Evolutionary conservation across 2,329 filamentous ascomycete genomes (phyloP).

Genomic region (Hymenoscyphus scutula): DNA sequence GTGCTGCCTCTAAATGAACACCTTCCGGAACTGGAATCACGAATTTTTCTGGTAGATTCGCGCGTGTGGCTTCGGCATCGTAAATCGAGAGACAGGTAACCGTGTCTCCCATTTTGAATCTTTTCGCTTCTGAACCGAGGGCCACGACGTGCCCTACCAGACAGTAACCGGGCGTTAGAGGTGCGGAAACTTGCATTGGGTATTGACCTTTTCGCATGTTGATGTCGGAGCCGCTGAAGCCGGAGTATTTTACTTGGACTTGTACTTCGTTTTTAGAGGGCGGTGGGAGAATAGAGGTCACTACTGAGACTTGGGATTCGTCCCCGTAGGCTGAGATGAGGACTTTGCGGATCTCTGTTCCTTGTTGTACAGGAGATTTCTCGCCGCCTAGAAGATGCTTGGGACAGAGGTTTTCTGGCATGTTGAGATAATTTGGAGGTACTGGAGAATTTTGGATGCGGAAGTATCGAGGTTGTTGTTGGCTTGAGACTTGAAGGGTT

Average conservation of each 20-base stretch:
- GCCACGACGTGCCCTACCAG: conserved; percentile 7
- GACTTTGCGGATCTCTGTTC: conserved; percentile 11
- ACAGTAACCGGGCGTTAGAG: conserved; percentile 11
- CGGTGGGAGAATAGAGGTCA: neutral
- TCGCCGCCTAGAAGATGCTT: too few relatives aligned
- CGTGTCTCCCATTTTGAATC: conserved; percentile 10
- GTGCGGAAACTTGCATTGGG: conserved; percentile 10
- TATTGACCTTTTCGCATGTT: conserved; percentile 15
- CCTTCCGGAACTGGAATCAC: conserved; percentile 11
- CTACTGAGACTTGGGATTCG: conserved; percentile 8
- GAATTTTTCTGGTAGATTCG: conserved; percentile 14
- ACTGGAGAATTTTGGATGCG: too few relatives aligned
- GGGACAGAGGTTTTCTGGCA: too few relatives aligned
- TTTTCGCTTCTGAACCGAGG: neutral
- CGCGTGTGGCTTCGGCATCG: conserved; percentile 9
- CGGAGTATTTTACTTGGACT: conserved; percentile 12
- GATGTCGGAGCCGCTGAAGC: conserved; percentile 14
- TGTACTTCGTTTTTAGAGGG: conserved; percentile 11
- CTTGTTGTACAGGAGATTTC: neutral
- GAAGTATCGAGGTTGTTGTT: too few relatives aligned
- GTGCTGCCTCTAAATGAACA: conserved; percentile 1
- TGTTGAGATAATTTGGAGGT: too few relatives aligned
- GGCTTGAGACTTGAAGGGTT: too few relatives aligned
- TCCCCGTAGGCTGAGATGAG: conserved; percentile 12
- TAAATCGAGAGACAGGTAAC: conserved; percentile 12